phyloP scores from a whole-genome alignment of 768 basidiomycete genomes.

The Suillus subluteus region DNA sequence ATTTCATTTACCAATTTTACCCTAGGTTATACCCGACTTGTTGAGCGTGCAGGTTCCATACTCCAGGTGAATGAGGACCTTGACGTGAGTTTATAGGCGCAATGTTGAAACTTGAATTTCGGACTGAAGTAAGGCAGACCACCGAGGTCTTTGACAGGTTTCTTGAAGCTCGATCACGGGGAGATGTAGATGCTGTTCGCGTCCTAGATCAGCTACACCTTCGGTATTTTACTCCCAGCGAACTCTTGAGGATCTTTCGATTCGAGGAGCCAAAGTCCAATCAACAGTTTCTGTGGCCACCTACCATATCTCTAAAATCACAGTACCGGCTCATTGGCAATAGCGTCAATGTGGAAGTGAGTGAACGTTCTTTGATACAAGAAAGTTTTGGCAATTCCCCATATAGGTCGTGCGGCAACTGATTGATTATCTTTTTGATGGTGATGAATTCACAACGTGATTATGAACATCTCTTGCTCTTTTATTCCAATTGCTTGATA shows the following conservation, averaged over 20 bases:
- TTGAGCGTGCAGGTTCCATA: conserved; percentile 79
- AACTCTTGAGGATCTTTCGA: conserved; percentile 70
- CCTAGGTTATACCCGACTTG: conserved; percentile 73
- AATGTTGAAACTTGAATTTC: not conserved
- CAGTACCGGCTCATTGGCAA: conserved; percentile 82
- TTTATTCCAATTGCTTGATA: not conserved
- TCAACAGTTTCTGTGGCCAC: conserved; percentile 63
- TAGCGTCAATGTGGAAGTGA: conserved; percentile 77
- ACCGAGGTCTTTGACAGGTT: conserved; percentile 60
- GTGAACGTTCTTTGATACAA: conserved; percentile 1
- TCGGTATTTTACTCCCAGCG: conserved; percentile 76
- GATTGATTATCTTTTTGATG: conserved; percentile 59
- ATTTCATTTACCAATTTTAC: not conserved
- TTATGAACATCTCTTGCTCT: not conserved
- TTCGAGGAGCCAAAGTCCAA: conserved; percentile 41
- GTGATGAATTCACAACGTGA: conserved; percentile 12
- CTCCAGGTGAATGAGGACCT: conserved; percentile 70
- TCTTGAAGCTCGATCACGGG: conserved; percentile 44
- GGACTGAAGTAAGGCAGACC: conserved; percentile 48
- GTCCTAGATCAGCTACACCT: conserved; percentile 62
- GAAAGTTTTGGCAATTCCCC: not conserved
- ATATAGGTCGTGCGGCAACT: conserved; percentile 53
- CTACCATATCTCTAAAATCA: conserved; percentile 60
- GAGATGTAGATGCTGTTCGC: conserved; percentile 48
- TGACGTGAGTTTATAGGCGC: conserved; percentile 48